Evolutionary conservation across 371 early-diverging fungal genomes (phyloP).

Genomic region (Saksenaea oblongispora): DNA sequence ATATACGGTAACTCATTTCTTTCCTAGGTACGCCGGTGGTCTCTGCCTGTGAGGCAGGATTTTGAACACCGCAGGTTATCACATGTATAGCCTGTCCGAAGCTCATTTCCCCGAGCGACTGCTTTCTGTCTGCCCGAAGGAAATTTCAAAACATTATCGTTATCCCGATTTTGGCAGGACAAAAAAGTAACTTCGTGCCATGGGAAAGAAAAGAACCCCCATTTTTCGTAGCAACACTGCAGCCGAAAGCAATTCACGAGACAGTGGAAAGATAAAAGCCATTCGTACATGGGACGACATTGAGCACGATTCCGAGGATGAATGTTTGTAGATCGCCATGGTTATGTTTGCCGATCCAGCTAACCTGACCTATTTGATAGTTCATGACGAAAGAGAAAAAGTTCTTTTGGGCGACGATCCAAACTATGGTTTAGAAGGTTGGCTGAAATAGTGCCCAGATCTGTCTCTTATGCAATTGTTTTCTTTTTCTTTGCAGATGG

Average conservation of each 20-base stretch:
- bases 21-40: no score
- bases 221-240: conserved; percentile 32
- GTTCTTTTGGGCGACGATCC: conserved; percentile 58
- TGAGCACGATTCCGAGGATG: conserved; percentile 82
- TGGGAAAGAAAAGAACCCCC: conserved; percentile 50
- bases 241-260: conserved; percentile 8
- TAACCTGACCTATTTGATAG: conserved; percentile 19
- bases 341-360: not conserved
- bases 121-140: no score
- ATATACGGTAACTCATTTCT: no score
- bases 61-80: no score
- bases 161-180: not conserved
- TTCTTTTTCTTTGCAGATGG: conserved; percentile 23
- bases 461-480: not conserved
- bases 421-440: conserved; percentile 34
- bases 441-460: conserved; percentile 6
- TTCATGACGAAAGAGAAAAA: conserved; percentile 58
- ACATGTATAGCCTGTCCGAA: no score
- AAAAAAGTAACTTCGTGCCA: conserved; percentile 6
- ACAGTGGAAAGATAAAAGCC: conserved; percentile 50
- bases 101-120: no score
- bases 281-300: conserved; percentile 78
- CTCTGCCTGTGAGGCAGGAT: no score
- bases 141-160: not conserved
- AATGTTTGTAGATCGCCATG: conserved; percentile 52